Evolutionary conservation across 2,329 filamentous ascomycete species (phyloP).

Genomic region (Ophiobolus disseminans): DNA sequence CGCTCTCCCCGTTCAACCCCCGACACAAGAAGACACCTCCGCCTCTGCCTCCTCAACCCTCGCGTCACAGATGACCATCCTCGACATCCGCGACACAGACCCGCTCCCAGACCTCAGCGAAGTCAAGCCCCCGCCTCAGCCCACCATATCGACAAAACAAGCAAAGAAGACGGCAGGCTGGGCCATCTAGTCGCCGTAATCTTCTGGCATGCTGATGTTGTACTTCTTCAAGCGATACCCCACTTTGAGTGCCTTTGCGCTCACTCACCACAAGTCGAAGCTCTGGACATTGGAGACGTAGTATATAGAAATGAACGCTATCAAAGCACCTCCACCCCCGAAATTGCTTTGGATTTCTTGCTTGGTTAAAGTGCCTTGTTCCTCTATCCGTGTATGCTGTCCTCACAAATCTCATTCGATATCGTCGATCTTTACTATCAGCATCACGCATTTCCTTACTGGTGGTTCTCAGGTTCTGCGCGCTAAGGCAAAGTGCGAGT

Average conservation of each 20-base stretch:
- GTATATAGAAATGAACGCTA: neutral
- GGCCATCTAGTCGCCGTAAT: conserved; percentile 30
- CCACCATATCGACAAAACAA: conserved; percentile 42
- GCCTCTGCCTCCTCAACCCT: conserved; percentile 20
- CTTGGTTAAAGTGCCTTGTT: neutral
- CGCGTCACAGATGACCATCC: conserved; percentile 44
- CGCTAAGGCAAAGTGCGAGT: no score
- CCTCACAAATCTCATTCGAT: neutral
- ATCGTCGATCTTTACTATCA: no score
- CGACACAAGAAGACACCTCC: neutral
- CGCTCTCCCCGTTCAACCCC: neutral
- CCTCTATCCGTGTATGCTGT: neutral
- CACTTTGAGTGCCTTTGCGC: neutral
- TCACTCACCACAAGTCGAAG: neutral
- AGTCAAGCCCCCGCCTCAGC: conserved; percentile 32
- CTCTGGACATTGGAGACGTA: neutral
- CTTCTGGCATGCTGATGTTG: neutral
- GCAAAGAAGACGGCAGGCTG: conserved; percentile 48
- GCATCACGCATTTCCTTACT: no score
- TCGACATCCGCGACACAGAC: conserved; percentile 47
- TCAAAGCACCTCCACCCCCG: no score
- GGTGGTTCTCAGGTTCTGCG: no score
- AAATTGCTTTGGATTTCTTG: no score
- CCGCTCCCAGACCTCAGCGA: conserved; percentile 41
- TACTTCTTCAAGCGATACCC: conserved; percentile 23